Evolutionary conservation across 768 basidiomycete genomes (phyloP), one percentile per base, ranked within the genome.

Genomic region (Sistotremastrum suecicum): DNA sequence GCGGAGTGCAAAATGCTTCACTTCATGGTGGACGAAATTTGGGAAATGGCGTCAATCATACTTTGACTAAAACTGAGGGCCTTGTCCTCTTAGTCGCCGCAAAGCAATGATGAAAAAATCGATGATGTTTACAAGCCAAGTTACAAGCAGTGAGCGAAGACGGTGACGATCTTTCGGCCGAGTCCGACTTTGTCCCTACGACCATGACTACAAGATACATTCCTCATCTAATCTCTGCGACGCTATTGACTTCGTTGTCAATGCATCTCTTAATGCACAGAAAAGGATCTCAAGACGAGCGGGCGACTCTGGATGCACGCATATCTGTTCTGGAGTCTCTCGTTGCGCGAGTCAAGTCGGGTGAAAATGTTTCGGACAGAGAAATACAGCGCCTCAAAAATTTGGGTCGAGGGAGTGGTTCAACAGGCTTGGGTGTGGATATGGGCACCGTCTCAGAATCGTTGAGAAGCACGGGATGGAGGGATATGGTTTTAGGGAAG

Each of bases 171-270:
- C 20, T 20, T 20, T 20, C 20, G 20, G 20, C 20, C 20, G 20
- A 20, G 20, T 20, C 20, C 20, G 20, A 20, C 20, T 20, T 20
- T 20, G 20, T 20, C 20, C 20, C 20, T 20, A 20, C 20, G 20
- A 20, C 20, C 20, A 20, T 20, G 20, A 20, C 20, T 20, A 20
- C 20, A 20, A 20, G 58, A 5, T 83, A 82, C 62, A 56, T 80
- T 47, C 78, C 76, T 31, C 80, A 83, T 53, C 63, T 79, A 44
- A 44, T 83, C 50, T 83, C 75, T 58, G 74, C 79, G 33, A 62
- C 78, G 40, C 79, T 78, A 6, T 65, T 82, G 53, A 75, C 72
- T 41, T 81, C 81, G 28, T 58, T 83, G 49, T 75, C 80, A 31
- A 75, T 81, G 47, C 80, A 85, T 60, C 64, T 81, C 30, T 67